Conservation (phyloP, 1,139 yeast genomes). For the Meyerozyma guilliermondii region DNA sequence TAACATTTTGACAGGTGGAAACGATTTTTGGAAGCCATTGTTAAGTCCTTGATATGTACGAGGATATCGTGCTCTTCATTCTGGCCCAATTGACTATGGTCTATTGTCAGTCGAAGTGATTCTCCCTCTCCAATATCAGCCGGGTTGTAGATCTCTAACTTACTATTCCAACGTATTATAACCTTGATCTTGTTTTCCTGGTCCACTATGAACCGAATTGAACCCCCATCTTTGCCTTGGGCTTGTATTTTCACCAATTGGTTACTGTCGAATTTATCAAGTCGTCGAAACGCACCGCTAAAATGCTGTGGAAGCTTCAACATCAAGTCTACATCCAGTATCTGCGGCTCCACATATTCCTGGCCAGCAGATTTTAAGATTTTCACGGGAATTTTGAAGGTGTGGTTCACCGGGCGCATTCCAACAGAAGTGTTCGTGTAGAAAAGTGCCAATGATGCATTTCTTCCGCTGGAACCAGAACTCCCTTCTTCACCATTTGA, state of each 20-base stretch:
- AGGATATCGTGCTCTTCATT: not conserved
- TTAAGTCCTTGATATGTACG: not conserved
- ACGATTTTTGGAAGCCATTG: conserved; percentile 47
- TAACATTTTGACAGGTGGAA: conserved; percentile 48
- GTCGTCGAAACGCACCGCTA: conserved; percentile 42
- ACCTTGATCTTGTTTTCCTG: conserved; percentile 51
- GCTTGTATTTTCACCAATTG: conserved; percentile 33
- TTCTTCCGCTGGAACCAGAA: conserved; percentile 26
- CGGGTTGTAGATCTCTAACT: conserved; percentile 32
- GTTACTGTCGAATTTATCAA: conserved; percentile 46
- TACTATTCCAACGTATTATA: conserved; percentile 54
- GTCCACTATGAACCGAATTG: conserved; percentile 44
- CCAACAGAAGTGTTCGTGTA: conserved; percentile 34
- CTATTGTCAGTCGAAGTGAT: not conserved
- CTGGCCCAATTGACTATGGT: not conserved
- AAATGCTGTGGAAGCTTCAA: conserved; percentile 48
- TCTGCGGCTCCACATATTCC: conserved; percentile 47
- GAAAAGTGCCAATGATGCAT: conserved; percentile 49
- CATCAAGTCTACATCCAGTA: conserved; percentile 42
- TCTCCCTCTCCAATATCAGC: not conserved
- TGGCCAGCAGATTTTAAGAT: conserved; percentile 39
- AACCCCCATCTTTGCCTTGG: conserved; percentile 31
- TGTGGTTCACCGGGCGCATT: conserved; percentile 44
- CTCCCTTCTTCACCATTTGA: conserved; percentile 23
- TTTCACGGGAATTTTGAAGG: conserved; percentile 55